These are phyloP conservation scores for Mytilinidion resinicola DNA, from an alignment of 495 filamentous ascomycete species.

Conservation along the genomic window DNA sequence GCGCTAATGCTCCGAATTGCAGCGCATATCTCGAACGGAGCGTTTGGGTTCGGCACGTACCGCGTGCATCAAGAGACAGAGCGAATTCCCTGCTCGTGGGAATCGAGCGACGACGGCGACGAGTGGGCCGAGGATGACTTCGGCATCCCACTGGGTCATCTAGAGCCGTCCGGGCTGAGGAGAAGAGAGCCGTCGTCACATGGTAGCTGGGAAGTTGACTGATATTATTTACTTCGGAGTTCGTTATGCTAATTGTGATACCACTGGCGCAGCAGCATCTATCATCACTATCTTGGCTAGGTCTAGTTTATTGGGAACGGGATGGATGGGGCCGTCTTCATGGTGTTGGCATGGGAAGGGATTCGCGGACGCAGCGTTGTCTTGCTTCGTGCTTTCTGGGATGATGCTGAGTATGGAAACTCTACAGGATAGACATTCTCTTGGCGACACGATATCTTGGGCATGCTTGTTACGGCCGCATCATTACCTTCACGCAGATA, in stretches of 20 bases:
- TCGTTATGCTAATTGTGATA: conserved; percentile 15
- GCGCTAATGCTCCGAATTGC: conserved; percentile 74
- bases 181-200: conserved; percentile 3
- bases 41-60: conserved; percentile 32
- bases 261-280: conserved; percentile 3
- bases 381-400: background rate
- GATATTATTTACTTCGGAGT: background rate
- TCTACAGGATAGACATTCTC: too few relatives aligned
- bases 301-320: too few relatives aligned
- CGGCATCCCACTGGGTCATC: conserved; percentile 34
- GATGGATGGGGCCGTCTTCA: too few relatives aligned
- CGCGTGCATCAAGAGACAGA: conserved; percentile 35
- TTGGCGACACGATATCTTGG: too few relatives aligned
- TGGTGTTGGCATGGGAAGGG: background rate
- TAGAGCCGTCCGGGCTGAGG: conserved; percentile 13
- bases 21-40: conserved; percentile 61
- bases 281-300: too few relatives aligned
- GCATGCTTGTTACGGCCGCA: too few relatives aligned
- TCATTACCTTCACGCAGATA: too few relatives aligned
- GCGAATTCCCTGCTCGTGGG: conserved; percentile 50
- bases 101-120: conserved; percentile 44
- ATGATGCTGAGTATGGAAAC: too few relatives aligned
- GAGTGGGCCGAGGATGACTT: conserved; percentile 34
- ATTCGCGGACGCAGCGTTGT: background rate
- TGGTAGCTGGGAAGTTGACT: conserved; percentile 10